Evolutionary conservation across 208 protist genomes (phyloP).

Genomic region (Herpetomonas tarakana): DNA sequence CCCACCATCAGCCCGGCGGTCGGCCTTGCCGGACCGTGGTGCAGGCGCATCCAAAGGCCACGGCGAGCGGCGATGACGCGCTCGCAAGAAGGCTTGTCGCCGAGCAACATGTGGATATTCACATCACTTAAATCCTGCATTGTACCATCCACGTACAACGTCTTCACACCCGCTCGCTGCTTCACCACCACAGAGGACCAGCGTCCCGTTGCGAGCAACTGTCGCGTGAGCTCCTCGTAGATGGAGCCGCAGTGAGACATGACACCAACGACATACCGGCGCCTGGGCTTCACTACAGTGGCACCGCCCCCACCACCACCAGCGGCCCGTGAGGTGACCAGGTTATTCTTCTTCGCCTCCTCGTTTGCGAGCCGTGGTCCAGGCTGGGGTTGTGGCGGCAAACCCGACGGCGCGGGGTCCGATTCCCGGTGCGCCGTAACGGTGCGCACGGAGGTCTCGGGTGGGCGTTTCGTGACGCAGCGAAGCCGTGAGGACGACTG

Average conservation of each 20-base stretch:
- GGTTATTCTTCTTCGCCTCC: no score
- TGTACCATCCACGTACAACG: constrained; percentile 27
- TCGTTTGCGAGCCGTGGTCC: background rate
- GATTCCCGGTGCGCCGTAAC: no score
- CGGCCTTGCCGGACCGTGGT: background rate
- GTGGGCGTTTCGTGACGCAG: background rate
- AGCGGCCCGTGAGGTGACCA: background rate
- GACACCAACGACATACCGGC: constrained; percentile 44
- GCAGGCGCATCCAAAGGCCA: constrained; percentile 1
- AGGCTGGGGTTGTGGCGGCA: background rate
- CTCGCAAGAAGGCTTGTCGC: constrained; percentile 67
- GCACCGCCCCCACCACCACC: background rate
- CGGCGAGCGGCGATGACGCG: constrained; percentile 43
- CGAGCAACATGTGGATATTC: constrained; percentile 58
- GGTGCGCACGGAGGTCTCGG: background rate
- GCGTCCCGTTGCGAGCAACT: constrained; percentile 46
- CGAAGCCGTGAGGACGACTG: background rate
- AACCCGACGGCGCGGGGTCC: no score
- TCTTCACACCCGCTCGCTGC: constrained; percentile 19
- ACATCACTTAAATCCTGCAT: constrained; percentile 28
- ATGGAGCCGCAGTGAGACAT: constrained; percentile 72
- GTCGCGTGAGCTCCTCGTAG: constrained; percentile 68
- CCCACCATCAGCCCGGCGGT: background rate
- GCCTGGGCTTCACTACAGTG: constrained; percentile 1
- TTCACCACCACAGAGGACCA: constrained; percentile 41